A percentile compares a stretch with the other conserved stretches of the same genome.
These are phyloP conservation scores for Laetiporus sulphureus DNA, from an alignment of 1,284 basidiomycete genomes.

Conservation along the genomic window DNA sequence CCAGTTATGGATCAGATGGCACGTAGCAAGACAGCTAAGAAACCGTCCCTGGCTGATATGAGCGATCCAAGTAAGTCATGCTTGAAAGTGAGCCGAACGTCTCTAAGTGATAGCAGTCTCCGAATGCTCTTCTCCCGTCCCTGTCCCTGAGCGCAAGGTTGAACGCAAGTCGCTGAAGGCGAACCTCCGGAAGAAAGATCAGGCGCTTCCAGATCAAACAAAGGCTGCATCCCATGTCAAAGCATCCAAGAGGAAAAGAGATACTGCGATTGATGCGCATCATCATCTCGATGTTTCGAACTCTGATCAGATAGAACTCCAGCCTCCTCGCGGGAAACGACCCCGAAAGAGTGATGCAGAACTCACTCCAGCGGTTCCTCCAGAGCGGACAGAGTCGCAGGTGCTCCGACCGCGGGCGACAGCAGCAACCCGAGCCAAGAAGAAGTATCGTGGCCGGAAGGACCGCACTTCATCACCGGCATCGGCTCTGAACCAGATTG, in stretches of 20 bases:
- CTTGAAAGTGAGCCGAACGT: slow-evolving; percentile 8
- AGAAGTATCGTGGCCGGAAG: slow-evolving; percentile 20
- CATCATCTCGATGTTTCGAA: slow-evolving; percentile 7
- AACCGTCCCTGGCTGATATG: neutral
- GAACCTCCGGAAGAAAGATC: slow-evolving; percentile 16
- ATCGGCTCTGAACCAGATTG: slow-evolving; percentile 5
- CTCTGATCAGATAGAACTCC: neutral
- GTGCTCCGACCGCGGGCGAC: slow-evolving; percentile 11
- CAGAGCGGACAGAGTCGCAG: slow-evolving; percentile 8
- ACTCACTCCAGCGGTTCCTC: slow-evolving; percentile 1
- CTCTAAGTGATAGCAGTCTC: slow-evolving; percentile 1
- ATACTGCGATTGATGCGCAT: slow-evolving; percentile 2
- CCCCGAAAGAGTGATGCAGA: neutral
- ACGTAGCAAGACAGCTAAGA: neutral
- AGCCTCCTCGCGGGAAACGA: slow-evolving; percentile 4
- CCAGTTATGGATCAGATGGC: neutral
- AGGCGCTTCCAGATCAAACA: neutral
- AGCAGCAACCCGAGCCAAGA: slow-evolving; percentile 12
- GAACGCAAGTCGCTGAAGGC: no score
- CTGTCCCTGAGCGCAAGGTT: no score
- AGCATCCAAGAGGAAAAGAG: slow-evolving; percentile 13
- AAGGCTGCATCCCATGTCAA: slow-evolving; percentile 3
- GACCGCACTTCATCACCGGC: slow-evolving; percentile 14
- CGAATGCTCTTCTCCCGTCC: slow-evolving; percentile 15
- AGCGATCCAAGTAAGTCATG: slow-evolving; percentile 4